Evolutionary conservation across 495 filamentous ascomycete genomes (phyloP).

Genomic region (Daldinia decipiens): DNA sequence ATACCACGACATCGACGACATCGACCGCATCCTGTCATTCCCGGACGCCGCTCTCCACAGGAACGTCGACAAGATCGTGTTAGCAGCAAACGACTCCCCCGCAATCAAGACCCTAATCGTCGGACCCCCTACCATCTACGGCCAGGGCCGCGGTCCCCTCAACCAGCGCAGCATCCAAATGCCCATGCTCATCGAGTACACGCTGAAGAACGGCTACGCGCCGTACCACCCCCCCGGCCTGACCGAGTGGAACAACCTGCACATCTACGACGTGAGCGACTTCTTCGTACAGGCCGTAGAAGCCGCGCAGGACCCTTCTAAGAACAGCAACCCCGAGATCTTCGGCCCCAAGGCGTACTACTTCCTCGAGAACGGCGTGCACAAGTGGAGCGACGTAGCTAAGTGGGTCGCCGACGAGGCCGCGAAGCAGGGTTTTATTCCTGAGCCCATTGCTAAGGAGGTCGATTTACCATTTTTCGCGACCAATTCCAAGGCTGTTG

Average conservation of each 20-base stretch:
- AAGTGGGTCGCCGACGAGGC: conserved; percentile 68
- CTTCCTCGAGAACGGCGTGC: conserved; percentile 74
- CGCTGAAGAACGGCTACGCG: conserved; percentile 70
- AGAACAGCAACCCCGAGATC: conserved; percentile 61
- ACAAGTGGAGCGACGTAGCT: conserved; percentile 75
- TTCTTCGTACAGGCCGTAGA: conserved; percentile 73
- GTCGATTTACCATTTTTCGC: conserved; percentile 55
- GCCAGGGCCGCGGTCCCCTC: conserved; percentile 72
- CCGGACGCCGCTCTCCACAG: conserved; percentile 57
- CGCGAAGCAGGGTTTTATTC: conserved; percentile 70
- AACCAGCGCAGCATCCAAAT: conserved; percentile 76
- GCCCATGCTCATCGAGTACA: conserved; percentile 62
- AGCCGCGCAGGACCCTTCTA: conserved; percentile 60
- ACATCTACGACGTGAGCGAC: conserved; percentile 75
- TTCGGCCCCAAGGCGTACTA: conserved; percentile 82
- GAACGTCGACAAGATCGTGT: conserved; percentile 58
- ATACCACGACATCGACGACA: conserved; percentile 52
- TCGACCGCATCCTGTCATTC: conserved; percentile 50
- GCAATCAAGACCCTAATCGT: conserved; percentile 75
- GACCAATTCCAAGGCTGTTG: conserved; percentile 67
- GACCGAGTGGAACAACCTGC: conserved; percentile 77
- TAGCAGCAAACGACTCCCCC: conserved; percentile 52
- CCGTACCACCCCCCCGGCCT: conserved; percentile 71
- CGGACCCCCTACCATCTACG: conserved; percentile 83
- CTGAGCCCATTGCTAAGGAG: conserved; percentile 61